Conservation (phyloP, 2,329 filamentous ascomycete genomes). For the Trichoderma hamatum region DNA sequence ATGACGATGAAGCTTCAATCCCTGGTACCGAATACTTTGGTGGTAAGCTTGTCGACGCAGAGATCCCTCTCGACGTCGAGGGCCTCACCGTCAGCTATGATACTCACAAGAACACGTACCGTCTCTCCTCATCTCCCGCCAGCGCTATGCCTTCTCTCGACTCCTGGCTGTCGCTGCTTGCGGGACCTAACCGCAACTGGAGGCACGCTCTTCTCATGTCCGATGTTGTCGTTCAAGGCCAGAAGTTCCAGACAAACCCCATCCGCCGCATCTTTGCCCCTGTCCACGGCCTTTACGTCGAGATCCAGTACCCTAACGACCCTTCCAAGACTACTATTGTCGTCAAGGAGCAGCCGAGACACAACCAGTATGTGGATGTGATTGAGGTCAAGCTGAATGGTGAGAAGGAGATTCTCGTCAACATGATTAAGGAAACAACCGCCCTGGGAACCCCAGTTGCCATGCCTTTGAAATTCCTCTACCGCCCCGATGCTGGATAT, state of each 20-base stretch:
- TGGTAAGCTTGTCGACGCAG: conserved; percentile 75
- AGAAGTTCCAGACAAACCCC: conserved; percentile 97
- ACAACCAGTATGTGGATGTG: conserved; percentile 84
- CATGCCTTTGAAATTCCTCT: conserved; percentile 84
- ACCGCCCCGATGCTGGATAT: conserved; percentile 93
- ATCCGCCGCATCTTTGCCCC: conserved; percentile 90
- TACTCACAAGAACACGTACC: conserved; percentile 76
- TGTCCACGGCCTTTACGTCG: conserved; percentile 82
- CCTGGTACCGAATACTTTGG: conserved; percentile 95
- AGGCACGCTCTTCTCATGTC: conserved; percentile 91
- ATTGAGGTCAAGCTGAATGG: conserved; percentile 79
- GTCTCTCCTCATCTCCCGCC: conserved; percentile 74
- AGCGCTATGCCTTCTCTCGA: conserved; percentile 76
- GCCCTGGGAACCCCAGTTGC: conserved; percentile 81
- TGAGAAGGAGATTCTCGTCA: conserved; percentile 80
- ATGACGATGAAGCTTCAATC: conserved; percentile 70
- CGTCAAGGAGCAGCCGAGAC: conserved; percentile 83
- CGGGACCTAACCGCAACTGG: conserved; percentile 86
- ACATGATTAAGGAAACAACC: conserved; percentile 90
- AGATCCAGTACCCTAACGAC: conserved; percentile 81
- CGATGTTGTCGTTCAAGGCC: conserved; percentile 91
- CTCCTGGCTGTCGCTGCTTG: conserved; percentile 85
- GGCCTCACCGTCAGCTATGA: conserved; percentile 84
- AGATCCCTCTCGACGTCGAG: conserved; percentile 77
- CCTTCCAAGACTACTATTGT: conserved; percentile 81